Evolutionary conservation across 495 filamentous ascomycete genomes (phyloP).

Genomic region (Friedmanniomyces endolithicus): DNA sequence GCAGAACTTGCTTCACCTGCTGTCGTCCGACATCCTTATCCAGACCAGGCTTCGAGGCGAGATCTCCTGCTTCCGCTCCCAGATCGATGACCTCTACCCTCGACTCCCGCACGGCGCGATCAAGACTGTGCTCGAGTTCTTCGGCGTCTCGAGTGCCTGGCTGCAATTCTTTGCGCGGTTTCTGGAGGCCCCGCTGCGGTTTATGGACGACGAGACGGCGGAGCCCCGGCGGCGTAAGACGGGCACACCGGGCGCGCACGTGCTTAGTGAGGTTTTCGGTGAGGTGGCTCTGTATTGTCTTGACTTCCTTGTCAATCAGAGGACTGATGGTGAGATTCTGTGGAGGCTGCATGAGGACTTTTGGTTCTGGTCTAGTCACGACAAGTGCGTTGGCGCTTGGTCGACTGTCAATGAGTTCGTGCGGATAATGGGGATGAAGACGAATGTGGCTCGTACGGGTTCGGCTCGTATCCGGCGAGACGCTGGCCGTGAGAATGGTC

Average conservation of each 20-base stretch:
- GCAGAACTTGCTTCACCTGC: conserved; percentile 21
- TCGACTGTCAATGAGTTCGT: conserved; percentile 20
- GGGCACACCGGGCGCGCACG: conserved; percentile 22
- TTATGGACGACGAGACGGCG: conserved; percentile 18
- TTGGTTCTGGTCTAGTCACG: conserved; percentile 26
- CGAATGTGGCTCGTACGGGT: conserved; percentile 23
- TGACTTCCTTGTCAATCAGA: conserved; percentile 25
- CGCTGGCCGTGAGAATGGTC: conserved; percentile 11
- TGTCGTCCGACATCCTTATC: conserved; percentile 23
- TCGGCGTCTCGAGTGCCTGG: conserved; percentile 25
- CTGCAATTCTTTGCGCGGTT: conserved; percentile 24
- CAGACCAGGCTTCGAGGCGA: conserved; percentile 23
- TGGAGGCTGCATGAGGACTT: conserved; percentile 26
- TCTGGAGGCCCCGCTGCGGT: conserved; percentile 21
- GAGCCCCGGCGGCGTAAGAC: conserved; percentile 19
- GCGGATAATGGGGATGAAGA: conserved; percentile 20
- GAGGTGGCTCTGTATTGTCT: conserved; percentile 26
- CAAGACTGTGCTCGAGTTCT: conserved; percentile 22
- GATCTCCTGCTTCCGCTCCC: conserved; percentile 19
- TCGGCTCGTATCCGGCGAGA: not conserved
- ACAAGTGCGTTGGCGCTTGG: conserved; percentile 19
- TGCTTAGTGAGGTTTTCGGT: conserved; percentile 22
- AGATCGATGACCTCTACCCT: conserved; percentile 24
- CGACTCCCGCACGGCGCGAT: conserved; percentile 23
- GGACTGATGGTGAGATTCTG: conserved; percentile 21